These are phyloP conservation scores for Leptosphaerulina australis DNA, from an alignment of 2,329 filamentous ascomycete species.

Conservation along the genomic window DNA sequence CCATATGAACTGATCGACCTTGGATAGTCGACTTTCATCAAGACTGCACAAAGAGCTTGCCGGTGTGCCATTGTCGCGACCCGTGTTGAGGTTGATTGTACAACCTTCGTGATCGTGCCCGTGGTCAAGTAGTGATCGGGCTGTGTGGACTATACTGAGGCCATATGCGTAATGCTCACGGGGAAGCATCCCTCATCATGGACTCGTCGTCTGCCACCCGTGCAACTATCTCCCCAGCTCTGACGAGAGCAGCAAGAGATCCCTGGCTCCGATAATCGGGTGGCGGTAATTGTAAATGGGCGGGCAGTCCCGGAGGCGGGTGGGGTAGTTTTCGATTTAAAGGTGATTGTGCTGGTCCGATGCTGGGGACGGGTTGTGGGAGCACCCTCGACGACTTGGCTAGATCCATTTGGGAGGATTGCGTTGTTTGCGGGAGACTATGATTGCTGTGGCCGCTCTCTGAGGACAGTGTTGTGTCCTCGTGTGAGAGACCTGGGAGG, in stretches of 20 bases:
- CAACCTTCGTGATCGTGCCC: background rate
- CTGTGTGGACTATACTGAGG: background rate
- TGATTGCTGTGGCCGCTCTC: conserved; percentile 41
- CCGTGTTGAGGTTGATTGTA: background rate
- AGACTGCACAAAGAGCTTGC: background rate
- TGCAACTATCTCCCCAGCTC: conserved; percentile 47
- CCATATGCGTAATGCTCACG: conserved; percentile 17
- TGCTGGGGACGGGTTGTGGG: conserved; percentile 46
- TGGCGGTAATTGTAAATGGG: conserved; percentile 28
- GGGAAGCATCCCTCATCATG: conserved; percentile 24
- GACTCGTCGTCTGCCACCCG: conserved; percentile 38
- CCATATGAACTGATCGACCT: background rate
- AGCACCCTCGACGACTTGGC: conserved; percentile 45
- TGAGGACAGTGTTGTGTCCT: conserved; percentile 50
- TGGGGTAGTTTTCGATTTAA: conserved; percentile 37
- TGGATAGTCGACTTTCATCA: background rate
- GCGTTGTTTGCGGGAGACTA: conserved; percentile 18
- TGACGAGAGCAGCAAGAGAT: conserved; percentile 46
- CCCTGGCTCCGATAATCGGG: conserved; percentile 43
- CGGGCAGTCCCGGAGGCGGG: conserved; percentile 9
- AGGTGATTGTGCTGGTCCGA: conserved; percentile 36
- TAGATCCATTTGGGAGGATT: conserved; percentile 36
- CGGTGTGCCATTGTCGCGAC: background rate
- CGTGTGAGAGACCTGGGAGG: conserved; percentile 46
- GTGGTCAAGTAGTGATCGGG: no score